These are phyloP conservation scores for Vigna radiata DNA, from an alignment of 306 rosid species.

Conservation along the genomic window DNA sequence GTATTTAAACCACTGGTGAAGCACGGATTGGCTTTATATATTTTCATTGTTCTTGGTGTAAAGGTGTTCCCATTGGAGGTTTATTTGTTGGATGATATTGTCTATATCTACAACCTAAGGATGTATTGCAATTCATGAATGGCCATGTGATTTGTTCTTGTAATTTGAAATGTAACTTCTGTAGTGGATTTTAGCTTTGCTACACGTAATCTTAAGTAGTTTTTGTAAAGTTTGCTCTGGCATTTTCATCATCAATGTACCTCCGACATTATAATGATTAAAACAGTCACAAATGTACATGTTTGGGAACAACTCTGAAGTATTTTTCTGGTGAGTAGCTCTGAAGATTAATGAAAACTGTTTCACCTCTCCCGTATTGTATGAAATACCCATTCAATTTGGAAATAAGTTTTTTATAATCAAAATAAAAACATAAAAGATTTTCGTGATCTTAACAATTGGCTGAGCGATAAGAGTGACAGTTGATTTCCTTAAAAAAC, in stretches of 20 bases:
- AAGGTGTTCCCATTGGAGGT: neutral
- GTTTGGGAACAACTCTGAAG: neutral
- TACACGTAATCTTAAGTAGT: neutral
- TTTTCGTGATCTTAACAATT: neutral
- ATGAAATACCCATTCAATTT: neutral
- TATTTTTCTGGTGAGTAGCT: neutral
- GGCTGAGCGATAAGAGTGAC: neutral
- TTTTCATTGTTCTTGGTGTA: neutral
- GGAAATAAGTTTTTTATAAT: neutral
- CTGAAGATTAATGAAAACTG: neutral
- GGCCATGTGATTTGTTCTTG: slow-evolving; percentile 10
- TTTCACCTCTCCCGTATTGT: neutral
- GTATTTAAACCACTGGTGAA: neutral
- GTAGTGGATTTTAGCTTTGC: slow-evolving; percentile 9
- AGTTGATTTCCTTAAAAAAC: neutral
- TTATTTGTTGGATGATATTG: slow-evolving; percentile 2
- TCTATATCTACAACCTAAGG: neutral
- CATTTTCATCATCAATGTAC: neutral
- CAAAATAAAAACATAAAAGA: neutral
- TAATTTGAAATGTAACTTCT: slow-evolving; percentile 32
- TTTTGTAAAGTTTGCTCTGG: neutral
- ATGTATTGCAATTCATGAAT: slow-evolving; percentile 21
- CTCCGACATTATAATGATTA: neutral
- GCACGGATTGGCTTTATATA: neutral
- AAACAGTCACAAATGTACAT: neutral